Conservation (phyloP, 768 basidiomycete genomes). For the Termitomyces sp. region DNA sequence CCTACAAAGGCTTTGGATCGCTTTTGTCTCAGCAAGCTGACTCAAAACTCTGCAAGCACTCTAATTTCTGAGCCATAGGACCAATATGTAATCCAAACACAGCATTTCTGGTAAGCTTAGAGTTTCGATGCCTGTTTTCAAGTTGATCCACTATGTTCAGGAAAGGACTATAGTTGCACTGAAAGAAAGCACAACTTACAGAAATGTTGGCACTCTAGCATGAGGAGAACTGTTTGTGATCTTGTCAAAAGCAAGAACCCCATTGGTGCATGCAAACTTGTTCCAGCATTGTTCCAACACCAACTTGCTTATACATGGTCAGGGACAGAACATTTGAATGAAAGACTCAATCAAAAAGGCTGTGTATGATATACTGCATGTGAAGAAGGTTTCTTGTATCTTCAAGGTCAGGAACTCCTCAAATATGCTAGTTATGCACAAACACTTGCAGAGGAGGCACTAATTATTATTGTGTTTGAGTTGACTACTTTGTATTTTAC, state of each 20-base stretch:
- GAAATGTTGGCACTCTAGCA: background rate
- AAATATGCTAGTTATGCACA: too few relatives aligned
- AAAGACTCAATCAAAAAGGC: too few relatives aligned
- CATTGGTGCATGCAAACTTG: background rate
- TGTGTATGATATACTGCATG: too few relatives aligned
- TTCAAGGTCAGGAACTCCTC: too few relatives aligned
- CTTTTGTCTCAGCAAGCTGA: background rate
- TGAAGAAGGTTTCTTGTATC: too few relatives aligned
- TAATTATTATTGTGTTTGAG: too few relatives aligned
- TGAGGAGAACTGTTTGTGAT: background rate
- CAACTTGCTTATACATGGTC: background rate
- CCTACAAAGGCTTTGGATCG: background rate
- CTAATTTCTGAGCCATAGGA: background rate
- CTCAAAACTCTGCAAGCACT: background rate
- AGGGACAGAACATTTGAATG: background rate
- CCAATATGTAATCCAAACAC: background rate
- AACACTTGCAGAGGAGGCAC: too few relatives aligned
- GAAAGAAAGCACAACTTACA: background rate
- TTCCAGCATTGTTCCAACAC: background rate
- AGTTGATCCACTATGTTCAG: background rate
- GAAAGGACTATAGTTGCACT: background rate
- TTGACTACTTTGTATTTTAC: too few relatives aligned
- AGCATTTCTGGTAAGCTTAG: background rate
- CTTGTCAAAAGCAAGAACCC: background rate
- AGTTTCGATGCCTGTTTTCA: background rate